Percentiles rank a stretch among this genome's conserved stretches.
Conservation (phyloP, 345 rosid genomes). For the Physaria fendleri region DNA sequence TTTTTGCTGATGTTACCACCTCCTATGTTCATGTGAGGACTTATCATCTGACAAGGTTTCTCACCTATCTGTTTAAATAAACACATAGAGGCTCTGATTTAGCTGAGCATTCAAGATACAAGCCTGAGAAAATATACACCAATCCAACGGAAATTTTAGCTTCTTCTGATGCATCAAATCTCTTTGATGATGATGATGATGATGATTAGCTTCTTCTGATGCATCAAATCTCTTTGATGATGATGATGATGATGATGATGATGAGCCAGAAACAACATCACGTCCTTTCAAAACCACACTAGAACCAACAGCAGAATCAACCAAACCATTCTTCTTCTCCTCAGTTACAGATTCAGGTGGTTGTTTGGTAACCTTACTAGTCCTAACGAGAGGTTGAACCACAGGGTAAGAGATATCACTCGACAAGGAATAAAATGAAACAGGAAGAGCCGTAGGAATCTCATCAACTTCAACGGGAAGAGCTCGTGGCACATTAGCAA, state of each 20-base stretch:
- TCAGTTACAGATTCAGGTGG: conserved; percentile 10
- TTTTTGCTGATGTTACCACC: conserved; percentile 29
- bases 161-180: conserved; percentile 20
- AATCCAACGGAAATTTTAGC: conserved; percentile 17
- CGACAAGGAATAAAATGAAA: conserved; percentile 30
- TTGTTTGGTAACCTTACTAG: conserved; percentile 21
- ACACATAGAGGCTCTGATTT: conserved; percentile 9
- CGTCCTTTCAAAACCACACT: conserved; percentile 12
- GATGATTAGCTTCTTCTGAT: conserved; percentile 15
- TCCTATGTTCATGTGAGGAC: conserved; percentile 46
- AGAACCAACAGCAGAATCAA: conserved; percentile 8
- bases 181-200: conserved; percentile 12
- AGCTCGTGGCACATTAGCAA: conserved; percentile 50
- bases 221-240: conserved; percentile 18
- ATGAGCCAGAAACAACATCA: conserved; percentile 28
- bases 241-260: conserved; percentile 7
- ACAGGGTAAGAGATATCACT: conserved; percentile 44
- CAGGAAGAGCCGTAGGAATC: conserved; percentile 58
- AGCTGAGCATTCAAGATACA: conserved; percentile 2
- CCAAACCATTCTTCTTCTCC: not conserved
- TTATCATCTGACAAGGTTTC: conserved; percentile 73
- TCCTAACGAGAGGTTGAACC: conserved; percentile 45
- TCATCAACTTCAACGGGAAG: conserved; percentile 48
- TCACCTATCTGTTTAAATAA: conserved; percentile 53
- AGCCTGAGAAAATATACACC: not conserved